Evolutionary conservation across 176 grass and related monocot genomes (phyloP).

Genomic region (Musa troglodytarum): DNA sequence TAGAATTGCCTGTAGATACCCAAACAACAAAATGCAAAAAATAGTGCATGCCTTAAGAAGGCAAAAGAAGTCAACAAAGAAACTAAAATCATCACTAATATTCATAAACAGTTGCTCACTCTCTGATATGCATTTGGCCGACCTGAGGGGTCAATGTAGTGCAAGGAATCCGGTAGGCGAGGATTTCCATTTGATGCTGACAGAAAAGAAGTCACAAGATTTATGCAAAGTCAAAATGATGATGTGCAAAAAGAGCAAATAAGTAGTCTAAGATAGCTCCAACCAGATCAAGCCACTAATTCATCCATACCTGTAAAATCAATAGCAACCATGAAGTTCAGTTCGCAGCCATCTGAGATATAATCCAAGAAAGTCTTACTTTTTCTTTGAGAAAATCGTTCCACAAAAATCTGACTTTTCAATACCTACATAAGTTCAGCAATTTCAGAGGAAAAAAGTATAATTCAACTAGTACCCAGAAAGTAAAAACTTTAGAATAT

Average conservation of each 20-base stretch:
- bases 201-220: conserved; percentile 16
- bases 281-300: conserved; percentile 14
- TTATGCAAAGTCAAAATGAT: conserved; percentile 19
- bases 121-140: conserved; percentile 98
- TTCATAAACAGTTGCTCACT: conserved; percentile 44
- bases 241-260: conserved; percentile 16
- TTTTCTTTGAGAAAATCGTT: conserved; percentile 58
- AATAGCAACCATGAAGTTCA: conserved; percentile 95
- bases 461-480: conserved; percentile 8
- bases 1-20: conserved; percentile 65
- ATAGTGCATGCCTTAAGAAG: not conserved
- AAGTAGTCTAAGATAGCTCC: not conserved
- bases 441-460: conserved; percentile 19
- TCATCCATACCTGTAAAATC: conserved; percentile 80
- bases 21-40: conserved; percentile 14
- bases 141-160: conserved; percentile 97
- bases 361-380: conserved; percentile 92
- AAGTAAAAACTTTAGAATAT: conserved; percentile 13
- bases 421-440: conserved; percentile 35
- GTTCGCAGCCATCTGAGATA: conserved; percentile 66
- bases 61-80: not conserved
- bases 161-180: conserved; percentile 94
- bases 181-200: conserved; percentile 99
- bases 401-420: conserved; percentile 82
- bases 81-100: not conserved